Percentiles rank a stretch among this genome's conserved stretches.
Conservation (phyloP, 352 stramenopile genomes). For the Halophytophthora batemanensis region DNA sequence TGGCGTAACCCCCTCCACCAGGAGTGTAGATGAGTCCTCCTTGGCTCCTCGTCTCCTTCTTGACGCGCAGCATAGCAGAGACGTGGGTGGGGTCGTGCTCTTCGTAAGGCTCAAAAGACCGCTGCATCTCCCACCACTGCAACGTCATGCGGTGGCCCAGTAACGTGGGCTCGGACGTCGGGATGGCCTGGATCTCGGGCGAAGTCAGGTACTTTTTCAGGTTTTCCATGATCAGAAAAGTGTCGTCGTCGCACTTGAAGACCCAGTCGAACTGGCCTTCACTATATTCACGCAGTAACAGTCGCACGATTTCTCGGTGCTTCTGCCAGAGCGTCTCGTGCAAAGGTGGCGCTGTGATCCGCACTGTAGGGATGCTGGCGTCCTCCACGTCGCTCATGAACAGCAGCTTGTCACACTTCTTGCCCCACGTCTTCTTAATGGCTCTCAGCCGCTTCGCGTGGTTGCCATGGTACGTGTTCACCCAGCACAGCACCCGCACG, state of each 20-base stretch:
- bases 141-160: conserved; percentile 85
- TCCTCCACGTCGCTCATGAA: conserved; percentile 87
- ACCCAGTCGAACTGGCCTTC: conserved; percentile 80
- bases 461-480: conserved; percentile 83
- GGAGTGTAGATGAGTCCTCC: conserved; percentile 83
- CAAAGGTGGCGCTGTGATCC: conserved; percentile 54
- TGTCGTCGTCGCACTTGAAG: conserved; percentile 89
- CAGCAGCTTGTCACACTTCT: conserved; percentile 82
- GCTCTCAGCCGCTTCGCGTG: conserved; percentile 52
- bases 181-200: conserved; percentile 34
- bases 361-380: conserved; percentile 51
- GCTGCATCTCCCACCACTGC: conserved; percentile 84
- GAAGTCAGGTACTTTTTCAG: conserved; percentile 70
- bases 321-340: conserved; percentile 86
- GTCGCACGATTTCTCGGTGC: conserved; percentile 74
- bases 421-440: conserved; percentile 78
- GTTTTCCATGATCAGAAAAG: conserved; percentile 85
- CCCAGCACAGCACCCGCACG: conserved; percentile 78
- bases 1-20: conserved; percentile 74
- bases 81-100: conserved; percentile 63
- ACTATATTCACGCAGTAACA: conserved; percentile 61
- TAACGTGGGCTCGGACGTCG: conserved; percentile 39
- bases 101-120: conserved; percentile 62
- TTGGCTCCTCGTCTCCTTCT: conserved; percentile 37
- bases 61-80: conserved; percentile 43